These are phyloP conservation scores for Trametes hirsuta DNA, from an alignment of 1,284 basidiomycete species.

Conservation along the genomic window DNA sequence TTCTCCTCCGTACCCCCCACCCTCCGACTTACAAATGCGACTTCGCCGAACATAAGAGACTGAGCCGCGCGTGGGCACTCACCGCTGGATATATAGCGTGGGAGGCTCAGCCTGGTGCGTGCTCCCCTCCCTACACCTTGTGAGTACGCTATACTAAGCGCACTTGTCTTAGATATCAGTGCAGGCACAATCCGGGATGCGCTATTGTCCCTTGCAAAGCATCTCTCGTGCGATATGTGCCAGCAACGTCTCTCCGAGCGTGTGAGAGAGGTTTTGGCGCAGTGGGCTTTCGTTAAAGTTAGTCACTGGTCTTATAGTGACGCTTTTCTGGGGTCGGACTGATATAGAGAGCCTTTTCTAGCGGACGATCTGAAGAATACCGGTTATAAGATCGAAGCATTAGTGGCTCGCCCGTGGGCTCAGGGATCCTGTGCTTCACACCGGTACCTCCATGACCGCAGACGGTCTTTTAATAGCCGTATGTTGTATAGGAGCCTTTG, in stretches of 20 bases:
- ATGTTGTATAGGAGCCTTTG: too few relatives aligned
- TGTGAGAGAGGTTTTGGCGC: not conserved
- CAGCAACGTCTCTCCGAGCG: not conserved
- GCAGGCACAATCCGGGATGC: not conserved
- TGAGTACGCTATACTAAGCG: not conserved
- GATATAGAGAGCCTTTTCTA: not conserved
- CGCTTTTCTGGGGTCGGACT: not conserved
- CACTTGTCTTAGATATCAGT: not conserved
- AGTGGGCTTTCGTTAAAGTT: not conserved
- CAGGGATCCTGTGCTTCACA: too few relatives aligned
- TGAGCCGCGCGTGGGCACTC: constrained; percentile 33
- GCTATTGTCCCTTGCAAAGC: not conserved
- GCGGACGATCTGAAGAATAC: not conserved
- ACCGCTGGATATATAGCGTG: constrained; percentile 33
- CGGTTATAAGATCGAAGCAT: too few relatives aligned
- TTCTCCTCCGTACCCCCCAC: constrained; percentile 33
- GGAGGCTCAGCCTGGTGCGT: constrained; percentile 31
- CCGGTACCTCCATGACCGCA: too few relatives aligned
- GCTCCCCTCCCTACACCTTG: not conserved
- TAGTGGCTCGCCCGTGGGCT: too few relatives aligned
- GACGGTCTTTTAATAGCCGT: too few relatives aligned
- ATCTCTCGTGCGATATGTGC: not conserved
- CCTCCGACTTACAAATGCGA: constrained; percentile 29
- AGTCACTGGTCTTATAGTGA: not conserved
- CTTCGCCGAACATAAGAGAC: constrained; percentile 31